A percentile compares a stretch with the other conserved stretches of the same genome.
phyloP scores from a whole-genome alignment of 2,329 filamentous ascomycete genomes.

The Aspergillus sp. region DNA sequence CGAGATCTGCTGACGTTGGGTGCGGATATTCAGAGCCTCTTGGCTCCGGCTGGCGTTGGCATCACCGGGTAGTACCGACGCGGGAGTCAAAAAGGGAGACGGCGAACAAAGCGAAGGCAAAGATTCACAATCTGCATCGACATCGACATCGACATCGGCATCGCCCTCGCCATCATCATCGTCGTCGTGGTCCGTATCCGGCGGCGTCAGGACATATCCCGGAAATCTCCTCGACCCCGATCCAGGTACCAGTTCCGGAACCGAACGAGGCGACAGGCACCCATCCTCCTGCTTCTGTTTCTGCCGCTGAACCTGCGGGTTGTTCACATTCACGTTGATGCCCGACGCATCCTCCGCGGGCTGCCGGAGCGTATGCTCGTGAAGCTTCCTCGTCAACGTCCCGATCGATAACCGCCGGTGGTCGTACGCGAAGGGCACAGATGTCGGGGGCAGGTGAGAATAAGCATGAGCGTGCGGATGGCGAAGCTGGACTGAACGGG shows the following conservation, averaged over 20 bases:
- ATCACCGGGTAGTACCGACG: slow-evolving; percentile 20
- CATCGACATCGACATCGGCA: slow-evolving; percentile 20
- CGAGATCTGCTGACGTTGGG: slow-evolving; percentile 33
- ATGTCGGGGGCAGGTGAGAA: slow-evolving; percentile 32
- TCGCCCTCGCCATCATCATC: slow-evolving; percentile 38
- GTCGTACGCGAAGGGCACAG: slow-evolving; percentile 37
- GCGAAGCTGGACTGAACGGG: no score
- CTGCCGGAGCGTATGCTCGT: slow-evolving; percentile 32
- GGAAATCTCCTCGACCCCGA: slow-evolving; percentile 6
- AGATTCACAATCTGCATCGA: slow-evolving; percentile 34
- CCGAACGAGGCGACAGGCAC: slow-evolving; percentile 1
- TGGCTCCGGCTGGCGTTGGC: slow-evolving; percentile 4
- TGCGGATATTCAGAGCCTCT: slow-evolving; percentile 17
- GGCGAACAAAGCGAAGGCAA: slow-evolving; percentile 39
- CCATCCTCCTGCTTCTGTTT: slow-evolving; percentile 1
- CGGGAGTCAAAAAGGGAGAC: slow-evolving; percentile 33
- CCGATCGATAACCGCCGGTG: slow-evolving; percentile 33
- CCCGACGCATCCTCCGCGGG: slow-evolving; percentile 7
- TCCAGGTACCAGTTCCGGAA: slow-evolving; percentile 1
- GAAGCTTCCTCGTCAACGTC: slow-evolving; percentile 32
- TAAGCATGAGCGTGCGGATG: slow-evolving; percentile 7
- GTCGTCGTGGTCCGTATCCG: slow-evolving; percentile 33
- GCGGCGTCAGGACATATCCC: slow-evolving; percentile 29
- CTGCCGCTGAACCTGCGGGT: not conserved
- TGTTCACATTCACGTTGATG: not conserved